Percentiles rank a stretch among this genome's conserved stretches.
Conservation (phyloP, 371 early-diverging fungal species). For the Blakeslea trispora region DNA sequence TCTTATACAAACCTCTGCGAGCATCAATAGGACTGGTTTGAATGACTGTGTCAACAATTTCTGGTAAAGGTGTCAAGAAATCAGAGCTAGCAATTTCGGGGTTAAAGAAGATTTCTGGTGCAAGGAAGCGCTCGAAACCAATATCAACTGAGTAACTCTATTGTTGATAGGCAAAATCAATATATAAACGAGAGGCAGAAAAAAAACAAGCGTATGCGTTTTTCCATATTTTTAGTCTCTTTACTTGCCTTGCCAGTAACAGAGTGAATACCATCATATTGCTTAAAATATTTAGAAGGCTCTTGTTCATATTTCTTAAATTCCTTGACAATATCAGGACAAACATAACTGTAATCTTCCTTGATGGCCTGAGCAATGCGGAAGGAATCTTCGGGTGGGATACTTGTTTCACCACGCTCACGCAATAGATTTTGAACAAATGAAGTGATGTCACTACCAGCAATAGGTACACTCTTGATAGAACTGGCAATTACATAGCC, state of each 20-base stretch:
- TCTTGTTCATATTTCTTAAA: slow-evolving; percentile 93
- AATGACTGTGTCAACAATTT: slow-evolving; percentile 93
- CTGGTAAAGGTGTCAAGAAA: slow-evolving; percentile 93
- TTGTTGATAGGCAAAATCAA: neutral
- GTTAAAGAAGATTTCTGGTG: slow-evolving; percentile 98
- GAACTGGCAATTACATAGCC: slow-evolving; percentile 97
- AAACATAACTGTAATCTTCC: slow-evolving; percentile 95
- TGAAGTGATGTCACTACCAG: slow-evolving; percentile 95
- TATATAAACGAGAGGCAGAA: neutral
- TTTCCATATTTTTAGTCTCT: too few species aligned
- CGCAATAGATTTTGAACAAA: slow-evolving; percentile 96
- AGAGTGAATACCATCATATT: slow-evolving; percentile 80
- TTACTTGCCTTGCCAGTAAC: slow-evolving; percentile 79
- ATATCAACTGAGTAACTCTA: slow-evolving; percentile 91
- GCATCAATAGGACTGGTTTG: slow-evolving; percentile 97
- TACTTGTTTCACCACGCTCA: slow-evolving; percentile 91
- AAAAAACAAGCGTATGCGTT: neutral
- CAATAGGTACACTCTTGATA: slow-evolving; percentile 98
- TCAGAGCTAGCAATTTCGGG: slow-evolving; percentile 97
- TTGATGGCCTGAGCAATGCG: slow-evolving; percentile 94
- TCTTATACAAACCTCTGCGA: slow-evolving; percentile 95
- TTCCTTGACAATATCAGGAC: slow-evolving; percentile 96
- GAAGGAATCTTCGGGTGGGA: slow-evolving; percentile 95
- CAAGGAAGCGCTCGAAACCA: slow-evolving; percentile 97
- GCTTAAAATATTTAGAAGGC: slow-evolving; percentile 83